Evolutionary conservation across 2,329 filamentous ascomycete genomes (phyloP).

Genomic region (Periconia sp.): DNA sequence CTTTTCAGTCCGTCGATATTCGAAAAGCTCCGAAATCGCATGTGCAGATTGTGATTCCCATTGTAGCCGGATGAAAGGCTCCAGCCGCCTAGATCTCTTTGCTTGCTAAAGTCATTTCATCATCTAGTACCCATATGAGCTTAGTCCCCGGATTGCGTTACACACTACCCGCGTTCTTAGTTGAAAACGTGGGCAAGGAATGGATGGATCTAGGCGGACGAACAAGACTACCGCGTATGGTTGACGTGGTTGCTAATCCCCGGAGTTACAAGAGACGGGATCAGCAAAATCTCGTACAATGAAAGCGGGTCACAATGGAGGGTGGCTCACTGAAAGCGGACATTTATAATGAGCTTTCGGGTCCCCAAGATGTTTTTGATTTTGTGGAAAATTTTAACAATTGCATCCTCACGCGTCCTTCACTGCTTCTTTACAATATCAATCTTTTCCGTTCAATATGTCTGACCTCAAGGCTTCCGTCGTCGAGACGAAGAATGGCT

Average conservation of each 20-base stretch:
- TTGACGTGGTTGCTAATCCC: constrained; percentile 27
- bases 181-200: constrained; percentile 23
- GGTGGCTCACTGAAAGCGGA: constrained; percentile 11
- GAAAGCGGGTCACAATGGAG: constrained; percentile 12
- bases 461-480: constrained; percentile 69
- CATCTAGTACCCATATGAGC: constrained; percentile 31
- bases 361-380: constrained; percentile 1
- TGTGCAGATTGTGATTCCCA: constrained; percentile 8
- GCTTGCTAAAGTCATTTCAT: constrained; percentile 33
- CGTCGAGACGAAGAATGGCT: constrained; percentile 63
- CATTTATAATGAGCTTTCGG: constrained; percentile 20
- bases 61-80: not conserved
- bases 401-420: not conserved
- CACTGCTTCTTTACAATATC: constrained; percentile 18
- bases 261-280: constrained; percentile 17
- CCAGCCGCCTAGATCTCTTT: constrained; percentile 1
- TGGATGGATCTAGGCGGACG: constrained; percentile 20
- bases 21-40: constrained; percentile 26
- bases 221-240: constrained; percentile 22
- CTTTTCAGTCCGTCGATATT: constrained; percentile 22
- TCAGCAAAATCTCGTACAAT: constrained; percentile 24
- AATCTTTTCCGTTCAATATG: constrained; percentile 50
- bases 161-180: constrained; percentile 1
- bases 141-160: constrained; percentile 8
- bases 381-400: constrained; percentile 8